Conservation (phyloP, 257 asterid genomes). For the Solanum habrochaites region DNA sequence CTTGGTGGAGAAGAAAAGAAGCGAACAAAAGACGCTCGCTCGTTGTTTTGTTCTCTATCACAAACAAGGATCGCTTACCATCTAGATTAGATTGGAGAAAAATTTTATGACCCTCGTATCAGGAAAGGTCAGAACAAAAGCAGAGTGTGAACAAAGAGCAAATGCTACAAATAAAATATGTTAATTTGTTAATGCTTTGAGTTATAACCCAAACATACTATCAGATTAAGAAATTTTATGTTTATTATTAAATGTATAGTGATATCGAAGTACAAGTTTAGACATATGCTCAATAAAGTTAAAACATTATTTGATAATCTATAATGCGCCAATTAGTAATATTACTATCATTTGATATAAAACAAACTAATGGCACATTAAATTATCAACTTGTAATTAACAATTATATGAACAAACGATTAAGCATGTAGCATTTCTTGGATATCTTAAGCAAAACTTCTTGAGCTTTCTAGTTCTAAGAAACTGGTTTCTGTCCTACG, state of each 20-base stretch:
- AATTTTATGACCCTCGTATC: background rate
- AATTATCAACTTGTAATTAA: background rate
- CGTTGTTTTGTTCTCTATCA: background rate
- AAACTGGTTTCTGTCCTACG: background rate
- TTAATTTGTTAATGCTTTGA: background rate
- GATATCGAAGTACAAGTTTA: background rate
- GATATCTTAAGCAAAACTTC: background rate
- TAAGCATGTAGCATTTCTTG: background rate
- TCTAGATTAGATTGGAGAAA: background rate
- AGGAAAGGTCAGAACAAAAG: background rate
- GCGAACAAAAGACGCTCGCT: background rate
- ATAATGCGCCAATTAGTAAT: background rate
- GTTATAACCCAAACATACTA: background rate
- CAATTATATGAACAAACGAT: background rate
- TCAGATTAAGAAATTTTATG: background rate
- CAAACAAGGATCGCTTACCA: background rate
- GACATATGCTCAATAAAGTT: background rate
- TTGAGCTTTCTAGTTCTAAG: background rate
- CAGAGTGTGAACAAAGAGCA: background rate
- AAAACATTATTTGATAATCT: background rate
- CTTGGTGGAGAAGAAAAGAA: background rate
- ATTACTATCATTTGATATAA: background rate
- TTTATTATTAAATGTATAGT: background rate
- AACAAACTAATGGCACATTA: background rate
- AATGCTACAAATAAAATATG: background rate